Base-by-base conservation (phyloP, 2,329 filamentous ascomycete species). In the Eutypella sp. region DNA sequence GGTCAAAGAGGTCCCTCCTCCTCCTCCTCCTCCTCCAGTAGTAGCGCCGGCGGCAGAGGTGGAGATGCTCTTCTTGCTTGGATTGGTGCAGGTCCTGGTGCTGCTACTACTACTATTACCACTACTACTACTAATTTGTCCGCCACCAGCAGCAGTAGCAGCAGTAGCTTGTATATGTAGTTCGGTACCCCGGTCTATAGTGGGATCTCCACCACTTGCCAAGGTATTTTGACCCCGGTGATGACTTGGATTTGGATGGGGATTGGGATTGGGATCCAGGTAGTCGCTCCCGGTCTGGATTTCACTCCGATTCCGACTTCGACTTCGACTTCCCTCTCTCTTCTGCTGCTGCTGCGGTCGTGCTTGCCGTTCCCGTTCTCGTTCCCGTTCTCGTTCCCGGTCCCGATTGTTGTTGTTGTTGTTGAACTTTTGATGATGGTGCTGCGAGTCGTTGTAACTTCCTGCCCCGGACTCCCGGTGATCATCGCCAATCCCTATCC, bases 361-460 rank as follows among this genome's bases (percentile, higher is more conserved):
- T 45, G 41, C 27, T 36, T 45, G 47, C 39, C 40, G 38, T 31
- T 19, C 29, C 29, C 38, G 27, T 13, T 29, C 16, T 19, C 36
- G 40, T 47, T 27, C 40, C 22, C 15, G 19, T 18, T 20, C 16
- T n/a, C 22, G 27, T 5, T 20, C 24, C 38, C n/a, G n/a, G n/a
- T n/a, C n/a, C n/a, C n/a, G n/a, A 5, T 41, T 10, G 11, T 8
- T 25, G 22, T 41, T 16, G 16, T 27, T 27, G 6, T 16, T 24
- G 39, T 27, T n/a, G 29, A 33, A 33, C n/a, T n/a, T n/a, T n/a
- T n/a, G n/a, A n/a, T n/a, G n/a, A n/a, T n/a, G n/a, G n/a, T n/a
- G n/a, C n/a, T n/a, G n/a, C n/a, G n/a, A n/a, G n/a, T n/a, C n/a
- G 25, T 40, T 27, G 29, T 47, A 47, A 42, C 42, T 25, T 43